Conservation (phyloP, 768 basidiomycete genomes). For the Albatrellus ellisii region DNA sequence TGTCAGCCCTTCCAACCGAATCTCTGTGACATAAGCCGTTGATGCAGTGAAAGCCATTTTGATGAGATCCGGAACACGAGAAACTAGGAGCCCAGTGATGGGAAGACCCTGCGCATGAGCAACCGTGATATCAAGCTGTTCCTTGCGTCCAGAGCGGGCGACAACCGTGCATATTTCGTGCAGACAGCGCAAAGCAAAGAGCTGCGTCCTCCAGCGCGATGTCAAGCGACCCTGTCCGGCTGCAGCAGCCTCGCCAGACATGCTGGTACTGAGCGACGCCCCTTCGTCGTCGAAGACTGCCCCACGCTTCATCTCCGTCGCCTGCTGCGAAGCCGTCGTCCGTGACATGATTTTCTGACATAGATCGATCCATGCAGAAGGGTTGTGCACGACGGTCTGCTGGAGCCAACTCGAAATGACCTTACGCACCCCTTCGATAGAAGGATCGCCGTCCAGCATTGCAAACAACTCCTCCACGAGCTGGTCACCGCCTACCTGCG, state of each 20-base stretch:
- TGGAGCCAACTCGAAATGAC: conserved; percentile 92
- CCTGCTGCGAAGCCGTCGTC: conserved; percentile 75
- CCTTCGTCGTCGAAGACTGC: conserved; percentile 80
- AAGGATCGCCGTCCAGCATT: conserved; percentile 90
- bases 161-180: conserved; percentile 81
- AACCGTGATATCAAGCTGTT: conserved; percentile 72
- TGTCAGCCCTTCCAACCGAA: conserved; percentile 79
- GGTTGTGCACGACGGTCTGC: conserved; percentile 87
- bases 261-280: conserved; percentile 68
- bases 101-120: conserved; percentile 51
- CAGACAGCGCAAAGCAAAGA: conserved; percentile 87
- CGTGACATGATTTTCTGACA: conserved; percentile 96
- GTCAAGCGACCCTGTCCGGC: conserved; percentile 33
- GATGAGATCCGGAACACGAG: conserved; percentile 85
- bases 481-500: conserved; percentile 84
- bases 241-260: conserved; percentile 27
- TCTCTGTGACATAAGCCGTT: conserved; percentile 92
- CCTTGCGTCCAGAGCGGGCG: conserved; percentile 53
- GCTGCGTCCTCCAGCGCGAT: conserved; percentile 91
- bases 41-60: conserved; percentile 98
- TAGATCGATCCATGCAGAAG: conserved; percentile 95
- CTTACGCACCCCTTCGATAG: conserved; percentile 84
- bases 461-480: conserved; percentile 92
- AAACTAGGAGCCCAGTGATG: conserved; percentile 55
- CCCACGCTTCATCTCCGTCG: conserved; percentile 40